A percentile compares a stretch with the other conserved stretches of the same genome.
Conservation (phyloP, 805 yeast species). For the Ogataea pilisensis region DNA sequence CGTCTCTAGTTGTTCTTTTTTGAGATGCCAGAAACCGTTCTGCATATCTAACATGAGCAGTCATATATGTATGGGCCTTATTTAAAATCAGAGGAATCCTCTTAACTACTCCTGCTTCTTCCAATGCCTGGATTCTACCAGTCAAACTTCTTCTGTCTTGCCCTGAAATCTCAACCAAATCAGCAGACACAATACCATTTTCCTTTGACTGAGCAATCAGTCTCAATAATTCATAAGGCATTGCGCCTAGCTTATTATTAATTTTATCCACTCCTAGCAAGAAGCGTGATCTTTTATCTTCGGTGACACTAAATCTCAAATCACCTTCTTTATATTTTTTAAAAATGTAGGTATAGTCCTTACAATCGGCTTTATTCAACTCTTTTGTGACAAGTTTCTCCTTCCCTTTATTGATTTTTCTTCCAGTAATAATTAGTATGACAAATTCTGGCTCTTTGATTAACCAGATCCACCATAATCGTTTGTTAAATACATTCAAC, state of each 20-base stretch:
- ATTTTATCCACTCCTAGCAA: slow-evolving; percentile 53
- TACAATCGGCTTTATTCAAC: slow-evolving; percentile 9
- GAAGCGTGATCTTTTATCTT: slow-evolving; percentile 53
- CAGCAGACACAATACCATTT: slow-evolving; percentile 56
- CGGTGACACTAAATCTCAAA: slow-evolving; percentile 37
- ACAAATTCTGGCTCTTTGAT: slow-evolving; percentile 24
- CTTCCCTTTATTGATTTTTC: not conserved
- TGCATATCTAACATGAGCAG: slow-evolving; percentile 46
- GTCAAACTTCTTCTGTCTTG: slow-evolving; percentile 74
- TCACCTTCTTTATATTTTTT: slow-evolving; percentile 9
- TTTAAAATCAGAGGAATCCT: slow-evolving; percentile 35
- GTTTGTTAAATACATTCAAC: slow-evolving; percentile 31
- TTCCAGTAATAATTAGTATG: slow-evolving; percentile 7
- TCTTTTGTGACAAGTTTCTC: slow-evolving; percentile 6
- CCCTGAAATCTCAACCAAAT: slow-evolving; percentile 50
- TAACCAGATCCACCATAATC: slow-evolving; percentile 37
- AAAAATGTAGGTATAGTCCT: slow-evolving; percentile 4
- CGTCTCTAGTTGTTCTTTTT: slow-evolving; percentile 12
- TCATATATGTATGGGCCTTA: slow-evolving; percentile 50
- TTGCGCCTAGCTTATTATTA: slow-evolving; percentile 50
- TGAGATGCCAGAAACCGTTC: slow-evolving; percentile 3
- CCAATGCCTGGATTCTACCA: slow-evolving; percentile 52
- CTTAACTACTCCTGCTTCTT: slow-evolving; percentile 44
- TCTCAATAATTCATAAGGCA: slow-evolving; percentile 51
- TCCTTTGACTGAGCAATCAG: slow-evolving; percentile 56